These are phyloP conservation scores for Nakazawaea sp. DNA, from an alignment of 805 yeast genomes.

Conservation along the genomic window DNA sequence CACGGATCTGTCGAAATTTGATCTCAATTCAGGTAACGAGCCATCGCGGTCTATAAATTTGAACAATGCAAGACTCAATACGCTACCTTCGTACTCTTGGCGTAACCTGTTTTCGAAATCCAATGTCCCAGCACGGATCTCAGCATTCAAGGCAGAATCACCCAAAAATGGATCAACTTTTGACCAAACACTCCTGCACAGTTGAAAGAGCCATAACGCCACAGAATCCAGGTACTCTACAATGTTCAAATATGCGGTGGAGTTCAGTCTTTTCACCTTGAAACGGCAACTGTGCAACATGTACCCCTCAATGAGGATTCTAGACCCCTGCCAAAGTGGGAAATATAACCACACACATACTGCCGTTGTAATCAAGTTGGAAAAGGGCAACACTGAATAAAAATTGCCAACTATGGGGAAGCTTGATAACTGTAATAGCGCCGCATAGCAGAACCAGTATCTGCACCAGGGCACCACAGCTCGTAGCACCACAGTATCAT, in stretches of 20 bases:
- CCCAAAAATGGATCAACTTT: too few relatives aligned
- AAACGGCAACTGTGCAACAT: not conserved
- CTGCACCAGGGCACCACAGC: slow-evolving; percentile 8
- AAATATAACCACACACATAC: slow-evolving; percentile 7
- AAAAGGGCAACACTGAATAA: not conserved
- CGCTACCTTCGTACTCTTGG: not conserved
- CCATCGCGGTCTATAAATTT: slow-evolving; percentile 1
- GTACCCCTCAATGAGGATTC: slow-evolving; percentile 1
- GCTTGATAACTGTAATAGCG: not conserved
- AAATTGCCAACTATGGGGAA: slow-evolving; percentile 3
- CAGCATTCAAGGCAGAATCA: too few relatives aligned
- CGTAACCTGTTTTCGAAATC: not conserved
- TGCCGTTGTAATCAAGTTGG: not conserved
- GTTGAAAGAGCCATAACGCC: too few relatives aligned
- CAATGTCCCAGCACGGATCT: too few relatives aligned
- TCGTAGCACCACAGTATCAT: not conserved
- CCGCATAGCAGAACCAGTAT: slow-evolving; percentile 7
- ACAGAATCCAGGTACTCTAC: too few relatives aligned
- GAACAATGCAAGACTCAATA: not conserved
- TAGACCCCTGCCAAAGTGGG: slow-evolving; percentile 7
- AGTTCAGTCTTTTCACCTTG: slow-evolving; percentile 1
- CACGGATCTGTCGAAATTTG: not conserved
- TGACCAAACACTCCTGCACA: too few relatives aligned
- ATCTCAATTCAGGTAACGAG: not conserved
- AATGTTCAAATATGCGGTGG: too few relatives aligned